phyloP scores from a whole-genome alignment of 2,329 filamentous ascomycete genomes.

The Purpureocillium lavendulum region DNA sequence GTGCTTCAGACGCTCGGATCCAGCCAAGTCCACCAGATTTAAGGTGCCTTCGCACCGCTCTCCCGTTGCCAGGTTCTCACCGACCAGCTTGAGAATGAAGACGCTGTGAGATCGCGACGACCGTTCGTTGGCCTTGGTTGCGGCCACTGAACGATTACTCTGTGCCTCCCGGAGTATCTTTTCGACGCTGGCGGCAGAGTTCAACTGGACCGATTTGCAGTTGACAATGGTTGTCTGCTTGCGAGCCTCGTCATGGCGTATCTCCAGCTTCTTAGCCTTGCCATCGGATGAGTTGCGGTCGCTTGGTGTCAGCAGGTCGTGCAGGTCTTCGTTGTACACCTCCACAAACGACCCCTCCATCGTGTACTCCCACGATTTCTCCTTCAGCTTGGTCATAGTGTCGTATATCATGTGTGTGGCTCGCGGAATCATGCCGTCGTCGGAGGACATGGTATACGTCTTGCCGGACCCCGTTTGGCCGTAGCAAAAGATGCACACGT shows the following conservation, averaged over 20 bases:
- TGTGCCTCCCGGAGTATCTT: constrained; percentile 71
- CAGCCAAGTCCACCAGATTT: constrained; percentile 92
- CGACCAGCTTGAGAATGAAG: constrained; percentile 76
- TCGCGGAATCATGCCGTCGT: constrained; percentile 89
- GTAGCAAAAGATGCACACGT: constrained; percentile 98
- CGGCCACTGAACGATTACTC: constrained; percentile 83
- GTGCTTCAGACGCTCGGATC: constrained; percentile 83
- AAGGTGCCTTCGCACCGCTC: constrained; percentile 88
- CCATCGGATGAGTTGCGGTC: constrained; percentile 54
- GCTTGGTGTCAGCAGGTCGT: constrained; percentile 64
- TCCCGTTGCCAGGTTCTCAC: constrained; percentile 65
- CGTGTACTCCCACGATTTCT: constrained; percentile 88
- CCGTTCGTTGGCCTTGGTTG: constrained; percentile 94
- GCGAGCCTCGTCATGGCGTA: constrained; percentile 74
- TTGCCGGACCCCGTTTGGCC: constrained; percentile 96
- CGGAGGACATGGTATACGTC: constrained; percentile 89
- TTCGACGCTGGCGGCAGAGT: constrained; percentile 74
- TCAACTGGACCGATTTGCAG: constrained; percentile 65
- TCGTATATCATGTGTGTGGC: constrained; percentile 92
- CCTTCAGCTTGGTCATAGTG: constrained; percentile 71
- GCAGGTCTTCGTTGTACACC: constrained; percentile 96
- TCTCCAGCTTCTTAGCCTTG: constrained; percentile 74
- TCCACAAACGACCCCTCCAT: constrained; percentile 96
- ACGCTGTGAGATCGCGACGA: constrained; percentile 93
- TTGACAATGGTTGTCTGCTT: constrained; percentile 79